A percentile compares a stretch with the other conserved stretches of the same genome.
Conservation (phyloP, 352 stramenopile species). For the Phytophthora boehmeriae region DNA sequence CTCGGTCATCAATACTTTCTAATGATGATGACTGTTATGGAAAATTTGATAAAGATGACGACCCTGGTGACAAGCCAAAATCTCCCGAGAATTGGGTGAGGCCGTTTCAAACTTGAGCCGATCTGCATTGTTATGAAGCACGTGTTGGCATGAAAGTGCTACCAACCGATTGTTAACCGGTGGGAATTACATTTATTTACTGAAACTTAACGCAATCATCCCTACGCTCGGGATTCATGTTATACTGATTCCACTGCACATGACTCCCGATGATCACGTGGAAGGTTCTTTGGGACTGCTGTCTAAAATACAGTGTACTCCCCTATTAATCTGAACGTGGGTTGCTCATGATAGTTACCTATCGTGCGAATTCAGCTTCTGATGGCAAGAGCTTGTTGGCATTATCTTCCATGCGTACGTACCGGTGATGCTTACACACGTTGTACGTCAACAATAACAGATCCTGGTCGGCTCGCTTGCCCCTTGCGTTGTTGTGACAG, state of each 20-base stretch:
- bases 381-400: no score
- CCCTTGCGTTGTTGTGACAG: constrained; percentile 22
- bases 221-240: no score
- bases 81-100: constrained; percentile 18
- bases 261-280: constrained; percentile 24
- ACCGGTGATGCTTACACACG: no score
- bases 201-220: constrained; percentile 14
- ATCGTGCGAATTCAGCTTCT: no score
- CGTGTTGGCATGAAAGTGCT: constrained; percentile 6
- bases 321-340: no score
- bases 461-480: no score
- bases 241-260: constrained; percentile 3
- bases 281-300: no score
- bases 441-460: no score
- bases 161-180: neutral
- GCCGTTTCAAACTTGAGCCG: constrained; percentile 16
- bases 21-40: constrained; percentile 12
- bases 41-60: constrained; percentile 21
- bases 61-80: constrained; percentile 24
- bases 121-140: constrained; percentile 25
- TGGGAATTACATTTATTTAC: constrained; percentile 28
- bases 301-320: no score
- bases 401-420: no score
- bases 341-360: no score
- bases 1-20: constrained; percentile 2